These are phyloP conservation scores for Penicillium soppii DNA, from an alignment of 495 filamentous ascomycete species.

Conservation along the genomic window DNA sequence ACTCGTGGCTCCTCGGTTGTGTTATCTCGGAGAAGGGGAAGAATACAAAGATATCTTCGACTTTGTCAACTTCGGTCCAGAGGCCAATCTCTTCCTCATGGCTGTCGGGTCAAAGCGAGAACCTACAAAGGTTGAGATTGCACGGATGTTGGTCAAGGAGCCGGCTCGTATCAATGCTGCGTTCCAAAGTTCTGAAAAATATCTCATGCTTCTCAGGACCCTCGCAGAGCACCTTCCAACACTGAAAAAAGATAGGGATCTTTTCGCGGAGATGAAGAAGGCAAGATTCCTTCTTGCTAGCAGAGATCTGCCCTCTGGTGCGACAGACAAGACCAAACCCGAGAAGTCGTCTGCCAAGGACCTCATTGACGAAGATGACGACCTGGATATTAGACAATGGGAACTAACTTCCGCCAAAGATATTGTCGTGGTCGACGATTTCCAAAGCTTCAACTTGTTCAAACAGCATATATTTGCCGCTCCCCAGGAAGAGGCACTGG, in stretches of 20 bases:
- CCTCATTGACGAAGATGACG: constrained; percentile 65
- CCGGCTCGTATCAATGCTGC: constrained; percentile 75
- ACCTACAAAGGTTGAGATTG: constrained; percentile 82
- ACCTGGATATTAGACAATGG: constrained; percentile 71
- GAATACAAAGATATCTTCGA: constrained; percentile 89
- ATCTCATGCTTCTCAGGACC: constrained; percentile 73
- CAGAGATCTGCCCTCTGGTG: constrained; percentile 60
- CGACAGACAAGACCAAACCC: constrained; percentile 20
- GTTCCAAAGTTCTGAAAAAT: constrained; percentile 78
- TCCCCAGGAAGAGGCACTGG: constrained; percentile 82
- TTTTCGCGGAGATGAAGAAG: constrained; percentile 73
- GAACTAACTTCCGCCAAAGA: constrained; percentile 65
- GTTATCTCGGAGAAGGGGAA: constrained; percentile 75
- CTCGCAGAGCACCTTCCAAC: constrained; percentile 66
- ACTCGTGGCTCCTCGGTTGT: constrained; percentile 61
- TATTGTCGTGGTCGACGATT: constrained; percentile 83
- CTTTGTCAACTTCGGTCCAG: constrained; percentile 87
- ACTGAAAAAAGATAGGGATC: constrained; percentile 73
- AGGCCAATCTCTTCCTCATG: constrained; percentile 85
- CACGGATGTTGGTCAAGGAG: constrained; percentile 71
- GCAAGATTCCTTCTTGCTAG: constrained; percentile 78
- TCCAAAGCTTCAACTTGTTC: constrained; percentile 80
- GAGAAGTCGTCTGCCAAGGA: constrained; percentile 28
- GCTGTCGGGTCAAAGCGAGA: constrained; percentile 86
- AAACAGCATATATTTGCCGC: constrained; percentile 76